Percentiles rank a stretch among this genome's conserved stretches.
phyloP scores from a whole-genome alignment of 2,329 filamentous ascomycete species.

The Botrytis fabae region DNA sequence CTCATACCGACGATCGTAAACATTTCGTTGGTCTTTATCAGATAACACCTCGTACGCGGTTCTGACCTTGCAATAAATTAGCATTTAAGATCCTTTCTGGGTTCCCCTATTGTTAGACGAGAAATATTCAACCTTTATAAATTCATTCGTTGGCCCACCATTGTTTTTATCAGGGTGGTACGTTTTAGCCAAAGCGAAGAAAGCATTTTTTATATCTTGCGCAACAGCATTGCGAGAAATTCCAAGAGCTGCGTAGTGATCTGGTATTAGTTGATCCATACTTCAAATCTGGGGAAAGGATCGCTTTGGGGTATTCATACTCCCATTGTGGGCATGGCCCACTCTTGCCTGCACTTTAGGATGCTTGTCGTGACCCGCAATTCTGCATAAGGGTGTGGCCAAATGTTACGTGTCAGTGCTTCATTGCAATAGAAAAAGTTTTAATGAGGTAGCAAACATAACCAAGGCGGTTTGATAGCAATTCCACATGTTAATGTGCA shows the following conservation, averaged over 20 bases:
- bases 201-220: conserved; percentile 18
- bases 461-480: neutral
- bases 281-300: neutral
- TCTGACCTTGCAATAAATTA: conserved; percentile 3
- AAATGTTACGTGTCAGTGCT: conserved; percentile 10
- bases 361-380: conserved; percentile 9
- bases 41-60: conserved; percentile 9
- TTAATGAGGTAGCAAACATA: neutral
- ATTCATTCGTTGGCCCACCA: conserved; percentile 3
- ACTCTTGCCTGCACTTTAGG: neutral
- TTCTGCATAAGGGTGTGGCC: neutral
- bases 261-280: conserved; percentile 5
- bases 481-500: neutral
- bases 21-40: neutral
- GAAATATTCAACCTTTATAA: conserved; percentile 12
- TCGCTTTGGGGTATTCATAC: neutral
- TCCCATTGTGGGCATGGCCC: neutral
- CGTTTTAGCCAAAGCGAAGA: conserved; percentile 15
- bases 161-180: conserved; percentile 19
- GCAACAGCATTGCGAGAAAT: neutral
- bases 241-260: conserved; percentile 6
- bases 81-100: neutral
- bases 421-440: neutral
- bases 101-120: neutral
- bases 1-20: conserved; percentile 1